Evolutionary conservation across 2,329 filamentous ascomycete genomes (phyloP).

Genomic region (Xylariaceae sp.): DNA sequence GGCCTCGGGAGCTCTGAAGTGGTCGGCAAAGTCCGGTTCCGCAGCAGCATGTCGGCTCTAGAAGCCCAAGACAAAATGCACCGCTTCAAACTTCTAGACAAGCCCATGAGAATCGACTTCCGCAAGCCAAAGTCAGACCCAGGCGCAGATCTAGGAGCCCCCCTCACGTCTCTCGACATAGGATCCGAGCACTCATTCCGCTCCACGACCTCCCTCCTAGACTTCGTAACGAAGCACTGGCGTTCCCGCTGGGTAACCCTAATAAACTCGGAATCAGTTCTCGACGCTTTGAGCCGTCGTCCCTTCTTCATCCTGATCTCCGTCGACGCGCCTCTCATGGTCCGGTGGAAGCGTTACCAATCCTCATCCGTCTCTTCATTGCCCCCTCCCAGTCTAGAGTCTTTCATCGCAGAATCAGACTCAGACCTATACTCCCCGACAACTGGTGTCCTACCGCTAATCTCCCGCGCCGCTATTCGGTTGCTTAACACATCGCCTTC

Average conservation of each 20-base stretch:
- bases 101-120: no score
- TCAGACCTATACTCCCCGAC: conserved; percentile 68
- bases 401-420: conserved; percentile 63
- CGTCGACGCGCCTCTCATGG: conserved; percentile 81
- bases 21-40: no score
- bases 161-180: background rate
- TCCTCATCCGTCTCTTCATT: conserved; percentile 13
- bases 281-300: conserved; percentile 73
- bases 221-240: conserved; percentile 86
- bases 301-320: conserved; percentile 94
- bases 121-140: no score
- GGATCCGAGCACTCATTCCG: conserved; percentile 2
- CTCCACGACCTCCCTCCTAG: conserved; percentile 63
- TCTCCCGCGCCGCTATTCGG: conserved; percentile 77
- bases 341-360: conserved; percentile 79
- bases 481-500: conserved; percentile 81
- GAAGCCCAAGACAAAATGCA: no score
- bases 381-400: conserved; percentile 44
- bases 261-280: conserved; percentile 67
- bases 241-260: conserved; percentile 80
- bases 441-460: conserved; percentile 69
- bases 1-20: no score
- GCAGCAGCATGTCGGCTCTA: no score
- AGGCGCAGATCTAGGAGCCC: no score
- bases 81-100: no score